Evolutionary conservation across 169 alveolate genomes (phyloP).

Genomic region (Theileria parva): DNA sequence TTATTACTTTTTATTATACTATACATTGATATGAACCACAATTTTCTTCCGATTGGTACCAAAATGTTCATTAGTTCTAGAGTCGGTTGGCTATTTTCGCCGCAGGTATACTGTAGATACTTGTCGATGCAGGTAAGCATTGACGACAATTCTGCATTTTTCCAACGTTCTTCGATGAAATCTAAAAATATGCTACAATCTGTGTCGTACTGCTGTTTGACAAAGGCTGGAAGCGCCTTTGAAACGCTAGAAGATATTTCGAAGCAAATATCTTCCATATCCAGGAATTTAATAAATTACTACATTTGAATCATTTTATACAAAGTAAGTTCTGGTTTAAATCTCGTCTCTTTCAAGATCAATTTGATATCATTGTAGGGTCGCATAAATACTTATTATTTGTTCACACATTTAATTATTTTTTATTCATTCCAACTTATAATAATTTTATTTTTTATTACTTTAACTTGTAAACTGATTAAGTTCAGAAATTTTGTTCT

Average conservation of each 20-base stretch:
- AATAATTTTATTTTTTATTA: not conserved
- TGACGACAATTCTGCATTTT: constrained; percentile 9
- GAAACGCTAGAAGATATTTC: constrained; percentile 47
- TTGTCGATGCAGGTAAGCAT: constrained; percentile 30
- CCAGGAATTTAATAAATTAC: not conserved
- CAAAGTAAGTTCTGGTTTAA: not conserved
- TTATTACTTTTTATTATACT: not conserved
- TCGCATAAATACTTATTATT: not conserved
- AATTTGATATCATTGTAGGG: not conserved
- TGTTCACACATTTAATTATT: constrained; percentile 17
- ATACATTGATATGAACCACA: constrained; percentile 45
- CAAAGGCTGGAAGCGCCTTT: constrained; percentile 54
- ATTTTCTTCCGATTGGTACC: constrained; percentile 23
- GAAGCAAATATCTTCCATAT: constrained; percentile 33
- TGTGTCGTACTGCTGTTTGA: constrained; percentile 12
- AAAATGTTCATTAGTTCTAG: constrained; percentile 15
- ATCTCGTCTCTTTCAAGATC: not conserved
- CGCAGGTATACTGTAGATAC: constrained; percentile 22
- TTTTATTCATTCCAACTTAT: not conserved
- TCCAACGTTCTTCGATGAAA: constrained; percentile 22
- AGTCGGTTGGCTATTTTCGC: constrained; percentile 21
- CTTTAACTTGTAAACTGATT: not conserved
- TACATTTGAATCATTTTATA: not conserved
- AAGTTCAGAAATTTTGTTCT: not conserved
- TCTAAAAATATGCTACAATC: constrained; percentile 30